A percentile compares a stretch with the other conserved stretches of the same genome.
These are phyloP conservation scores for Podaxis sp. DNA, from an alignment of 768 basidiomycete species.

Conservation along the genomic window DNA sequence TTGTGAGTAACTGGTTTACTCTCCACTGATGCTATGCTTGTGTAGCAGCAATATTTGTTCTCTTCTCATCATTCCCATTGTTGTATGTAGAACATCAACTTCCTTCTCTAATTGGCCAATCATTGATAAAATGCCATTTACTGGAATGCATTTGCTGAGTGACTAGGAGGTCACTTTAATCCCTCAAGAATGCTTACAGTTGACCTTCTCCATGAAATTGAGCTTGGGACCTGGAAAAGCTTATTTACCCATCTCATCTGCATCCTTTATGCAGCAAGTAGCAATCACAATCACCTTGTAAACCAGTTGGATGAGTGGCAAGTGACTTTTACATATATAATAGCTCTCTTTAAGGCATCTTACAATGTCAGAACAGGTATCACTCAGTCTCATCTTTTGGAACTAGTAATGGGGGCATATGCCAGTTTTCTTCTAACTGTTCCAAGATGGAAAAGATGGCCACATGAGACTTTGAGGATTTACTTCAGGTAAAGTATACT, in stretches of 20 bases:
- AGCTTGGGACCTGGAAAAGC: constrained; percentile 33
- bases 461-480: constrained; percentile 36
- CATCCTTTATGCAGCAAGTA: not conserved
- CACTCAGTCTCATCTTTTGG: not conserved
- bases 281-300: not conserved
- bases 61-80: no score
- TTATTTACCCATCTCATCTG: constrained; percentile 10
- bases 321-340: not conserved
- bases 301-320: not conserved
- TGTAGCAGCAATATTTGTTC: no score
- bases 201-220: constrained; percentile 37
- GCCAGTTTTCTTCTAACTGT: constrained; percentile 26
- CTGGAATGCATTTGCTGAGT: not conserved
- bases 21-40: no score
- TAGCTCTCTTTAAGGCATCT: not conserved
- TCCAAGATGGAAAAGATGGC: constrained; percentile 30
- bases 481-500: constrained; percentile 29
- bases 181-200: constrained; percentile 24
- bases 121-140: not conserved
- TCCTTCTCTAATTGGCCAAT: not conserved
- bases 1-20: no score
- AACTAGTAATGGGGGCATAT: constrained; percentile 22
- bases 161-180: constrained; percentile 20
- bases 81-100: not conserved
- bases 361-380: no score